Evolutionary conservation across 2,329 filamentous ascomycete species (phyloP).

Genomic region (Colletotrichum caudatum): DNA sequence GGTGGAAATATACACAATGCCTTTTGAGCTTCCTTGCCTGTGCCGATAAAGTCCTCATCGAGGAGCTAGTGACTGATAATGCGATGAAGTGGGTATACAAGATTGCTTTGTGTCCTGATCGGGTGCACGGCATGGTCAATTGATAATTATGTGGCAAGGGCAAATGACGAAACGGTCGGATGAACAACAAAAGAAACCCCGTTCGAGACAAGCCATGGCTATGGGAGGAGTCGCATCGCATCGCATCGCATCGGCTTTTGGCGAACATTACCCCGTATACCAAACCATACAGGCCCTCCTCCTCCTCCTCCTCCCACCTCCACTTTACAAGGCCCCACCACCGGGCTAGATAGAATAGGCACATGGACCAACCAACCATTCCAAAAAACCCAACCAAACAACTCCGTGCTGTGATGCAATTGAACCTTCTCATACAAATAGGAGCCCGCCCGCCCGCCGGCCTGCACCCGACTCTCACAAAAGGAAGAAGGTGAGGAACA

Average conservation of each 20-base stretch:
- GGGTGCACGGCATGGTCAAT: slow-evolving; percentile 52
- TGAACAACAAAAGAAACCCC: background rate
- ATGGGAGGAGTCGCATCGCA: background rate
- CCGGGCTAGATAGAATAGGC: background rate
- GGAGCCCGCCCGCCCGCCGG: background rate
- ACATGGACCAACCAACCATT: slow-evolving; percentile 19
- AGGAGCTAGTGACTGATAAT: slow-evolving; percentile 51
- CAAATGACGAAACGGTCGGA: background rate
- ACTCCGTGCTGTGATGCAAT: slow-evolving; percentile 28
- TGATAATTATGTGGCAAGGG: no score
- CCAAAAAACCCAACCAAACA: slow-evolving; percentile 1
- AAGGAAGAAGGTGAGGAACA: slow-evolving; percentile 52
- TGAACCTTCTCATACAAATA: slow-evolving; percentile 1
- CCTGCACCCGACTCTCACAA: slow-evolving; percentile 28
- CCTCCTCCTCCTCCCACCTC: no score
- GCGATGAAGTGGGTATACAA: slow-evolving; percentile 52
- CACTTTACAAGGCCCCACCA: background rate
- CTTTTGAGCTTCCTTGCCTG: slow-evolving; percentile 53
- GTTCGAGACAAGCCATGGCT: slow-evolving; percentile 27
- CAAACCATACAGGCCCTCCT: background rate
- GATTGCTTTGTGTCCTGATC: slow-evolving; percentile 47
- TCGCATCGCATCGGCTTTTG: background rate
- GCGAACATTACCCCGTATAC: background rate
- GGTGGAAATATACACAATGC: slow-evolving; percentile 52
- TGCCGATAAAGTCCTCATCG: slow-evolving; percentile 53